Evolutionary conservation across 1,139 yeast genomes (phyloP).

Genomic region (Taphrina deformans): DNA sequence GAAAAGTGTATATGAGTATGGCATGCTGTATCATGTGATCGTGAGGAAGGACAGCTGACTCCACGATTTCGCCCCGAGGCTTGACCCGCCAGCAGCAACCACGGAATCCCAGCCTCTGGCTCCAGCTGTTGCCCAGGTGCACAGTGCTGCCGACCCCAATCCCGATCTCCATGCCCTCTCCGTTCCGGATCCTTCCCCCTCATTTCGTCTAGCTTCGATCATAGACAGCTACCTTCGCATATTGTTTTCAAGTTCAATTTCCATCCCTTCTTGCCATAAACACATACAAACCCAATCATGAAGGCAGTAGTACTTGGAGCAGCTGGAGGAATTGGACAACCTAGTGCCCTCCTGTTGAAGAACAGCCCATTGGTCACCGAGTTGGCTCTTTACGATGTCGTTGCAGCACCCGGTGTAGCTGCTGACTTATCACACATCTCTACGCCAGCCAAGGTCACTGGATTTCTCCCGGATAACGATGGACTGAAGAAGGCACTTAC

Average conservation of each 20-base stretch:
- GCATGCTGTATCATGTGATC: too few species aligned
- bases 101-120: too few species aligned
- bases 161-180: too few species aligned
- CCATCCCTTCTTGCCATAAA: background rate
- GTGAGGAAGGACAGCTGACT: too few species aligned
- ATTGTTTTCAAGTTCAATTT: background rate
- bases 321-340: slow-evolving; percentile 25
- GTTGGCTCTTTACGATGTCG: slow-evolving; percentile 85
- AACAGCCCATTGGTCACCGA: slow-evolving; percentile 81
- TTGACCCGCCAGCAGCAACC: too few species aligned
- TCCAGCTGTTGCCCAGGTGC: too few species aligned
- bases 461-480: slow-evolving; percentile 72
- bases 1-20: too few species aligned
- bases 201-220: too few species aligned
- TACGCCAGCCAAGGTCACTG: slow-evolving; percentile 61
- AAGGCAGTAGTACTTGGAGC: slow-evolving; percentile 34
- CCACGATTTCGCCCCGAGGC: too few species aligned
- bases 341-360: slow-evolving; percentile 68
- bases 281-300: slow-evolving; percentile 4
- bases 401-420: slow-evolving; percentile 95
- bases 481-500: slow-evolving; percentile 71
- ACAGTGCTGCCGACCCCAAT: too few species aligned
- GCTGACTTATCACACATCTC: slow-evolving; percentile 76
- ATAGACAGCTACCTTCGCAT: too few species aligned
- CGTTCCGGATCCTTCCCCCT: too few species aligned